Percentiles rank a stretch among this genome's conserved stretches.
Conservation (phyloP, 1,284 basidiomycete genomes). For the Rhodotorula sp. region DNA sequence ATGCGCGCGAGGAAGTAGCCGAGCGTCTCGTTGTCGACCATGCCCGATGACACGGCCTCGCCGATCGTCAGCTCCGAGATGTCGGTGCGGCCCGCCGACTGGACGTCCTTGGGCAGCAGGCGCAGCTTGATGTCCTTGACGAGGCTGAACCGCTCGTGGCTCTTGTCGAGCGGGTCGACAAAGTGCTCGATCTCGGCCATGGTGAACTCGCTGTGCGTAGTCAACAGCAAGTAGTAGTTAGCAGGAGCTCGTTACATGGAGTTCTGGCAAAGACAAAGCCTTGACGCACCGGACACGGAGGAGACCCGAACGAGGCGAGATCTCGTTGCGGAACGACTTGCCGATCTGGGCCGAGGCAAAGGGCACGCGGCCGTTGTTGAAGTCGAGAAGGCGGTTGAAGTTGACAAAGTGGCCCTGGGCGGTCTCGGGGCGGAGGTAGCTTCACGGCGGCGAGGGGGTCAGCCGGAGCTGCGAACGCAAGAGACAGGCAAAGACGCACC, state of each 20-base stretch:
- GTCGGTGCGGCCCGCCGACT: slow-evolving; percentile 72
- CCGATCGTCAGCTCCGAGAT: slow-evolving; percentile 73
- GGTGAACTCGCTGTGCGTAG: slow-evolving; percentile 75
- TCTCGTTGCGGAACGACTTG: slow-evolving; percentile 96
- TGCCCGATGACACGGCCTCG: slow-evolving; percentile 77
- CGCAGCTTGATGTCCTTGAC: slow-evolving; percentile 73
- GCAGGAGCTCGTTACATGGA: background rate
- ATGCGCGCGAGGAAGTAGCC: slow-evolving; percentile 97
- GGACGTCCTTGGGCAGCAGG: slow-evolving; percentile 80
- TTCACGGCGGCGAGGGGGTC: slow-evolving; percentile 46
- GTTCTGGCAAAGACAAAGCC: background rate
- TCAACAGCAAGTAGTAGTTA: background rate
- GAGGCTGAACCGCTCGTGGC: slow-evolving; percentile 79
- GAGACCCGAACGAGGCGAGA: slow-evolving; percentile 92
- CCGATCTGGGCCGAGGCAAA: slow-evolving; percentile 98
- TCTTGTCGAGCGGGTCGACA: slow-evolving; percentile 93
- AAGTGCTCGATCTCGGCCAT: slow-evolving; percentile 99
- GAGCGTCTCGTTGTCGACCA: slow-evolving; percentile 95
- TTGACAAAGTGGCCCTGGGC: slow-evolving; percentile 99
- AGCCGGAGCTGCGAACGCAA: background rate
- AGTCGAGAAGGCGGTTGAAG: slow-evolving; percentile 94
- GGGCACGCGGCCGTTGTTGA: slow-evolving; percentile 94
- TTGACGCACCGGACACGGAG: slow-evolving; percentile 71
- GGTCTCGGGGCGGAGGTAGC: slow-evolving; percentile 95
- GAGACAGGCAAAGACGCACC: slow-evolving; percentile 56